Conservation (phyloP, 31 red algal species). For the Odonthalia washingtoniensis region DNA sequence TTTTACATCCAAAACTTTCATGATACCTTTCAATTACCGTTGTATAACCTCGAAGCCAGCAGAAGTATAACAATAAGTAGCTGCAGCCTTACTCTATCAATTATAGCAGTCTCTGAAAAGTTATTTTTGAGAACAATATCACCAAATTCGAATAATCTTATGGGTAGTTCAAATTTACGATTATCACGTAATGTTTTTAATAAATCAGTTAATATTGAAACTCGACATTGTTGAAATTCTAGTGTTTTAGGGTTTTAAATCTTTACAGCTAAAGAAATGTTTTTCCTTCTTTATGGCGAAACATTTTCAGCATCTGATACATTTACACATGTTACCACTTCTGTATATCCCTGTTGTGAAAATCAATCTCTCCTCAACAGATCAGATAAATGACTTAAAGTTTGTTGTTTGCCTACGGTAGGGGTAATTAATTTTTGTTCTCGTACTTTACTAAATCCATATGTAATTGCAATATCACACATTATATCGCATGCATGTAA, state of each 20-base stretch:
- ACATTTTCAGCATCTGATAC: slow-evolving; percentile 96
- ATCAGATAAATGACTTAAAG: slow-evolving; percentile 90
- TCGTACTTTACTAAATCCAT: too few species aligned
- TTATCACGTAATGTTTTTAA: slow-evolving; percentile 99
- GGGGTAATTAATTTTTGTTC: slow-evolving; percentile 72
- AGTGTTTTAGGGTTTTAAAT: too few species aligned
- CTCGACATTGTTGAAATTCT: slow-evolving; percentile 96
- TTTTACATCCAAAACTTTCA: too few species aligned
- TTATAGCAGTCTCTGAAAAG: too few species aligned
- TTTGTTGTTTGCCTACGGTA: slow-evolving; percentile 81
- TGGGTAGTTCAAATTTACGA: slow-evolving; percentile 87
- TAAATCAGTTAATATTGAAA: slow-evolving; percentile 84
- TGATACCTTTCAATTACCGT: too few species aligned
- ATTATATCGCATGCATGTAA: too few species aligned
- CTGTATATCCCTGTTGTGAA: slow-evolving; percentile 93
- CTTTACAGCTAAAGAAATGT: slow-evolving; percentile 92
- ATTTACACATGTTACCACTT: slow-evolving; percentile 98
- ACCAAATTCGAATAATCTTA: too few species aligned
- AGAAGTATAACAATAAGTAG: too few species aligned
- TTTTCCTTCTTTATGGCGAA: slow-evolving; percentile 74
- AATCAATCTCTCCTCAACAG: slow-evolving; percentile 89
- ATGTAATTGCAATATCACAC: too few species aligned
- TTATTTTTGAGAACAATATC: too few species aligned
- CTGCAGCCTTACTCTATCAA: too few species aligned
- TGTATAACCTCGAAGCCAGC: too few species aligned